phyloP scores from a whole-genome alignment of 176 grass and related monocot species.

The Ampelocalamus luodianensis region DNA sequence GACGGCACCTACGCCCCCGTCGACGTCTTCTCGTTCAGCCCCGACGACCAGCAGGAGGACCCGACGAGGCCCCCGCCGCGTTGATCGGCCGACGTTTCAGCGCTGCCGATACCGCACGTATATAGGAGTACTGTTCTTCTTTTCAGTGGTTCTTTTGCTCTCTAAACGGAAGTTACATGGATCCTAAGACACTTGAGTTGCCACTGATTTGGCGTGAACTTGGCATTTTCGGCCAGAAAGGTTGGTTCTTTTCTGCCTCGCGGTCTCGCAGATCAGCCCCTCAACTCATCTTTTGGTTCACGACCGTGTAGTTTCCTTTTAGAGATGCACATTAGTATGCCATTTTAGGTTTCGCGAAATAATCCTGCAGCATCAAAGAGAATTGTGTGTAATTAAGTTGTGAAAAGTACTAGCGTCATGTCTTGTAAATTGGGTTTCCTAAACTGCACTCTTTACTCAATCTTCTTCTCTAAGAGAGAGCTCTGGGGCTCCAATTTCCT shows the following conservation, averaged over 20 bases:
- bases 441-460: not conserved
- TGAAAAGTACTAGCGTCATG: not conserved
- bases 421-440: not conserved
- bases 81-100: not conserved
- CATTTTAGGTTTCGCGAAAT: not conserved
- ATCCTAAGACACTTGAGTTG: not conserved
- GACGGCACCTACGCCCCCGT: constrained; percentile 55
- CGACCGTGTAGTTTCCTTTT: not conserved
- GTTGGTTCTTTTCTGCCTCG: not conserved
- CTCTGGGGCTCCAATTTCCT: not conserved
- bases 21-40: constrained; percentile 57
- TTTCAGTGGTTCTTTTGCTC: not conserved
- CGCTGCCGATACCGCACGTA: not conserved
- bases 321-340: not conserved
- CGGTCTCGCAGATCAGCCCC: not conserved
- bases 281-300: not conserved
- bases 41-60: constrained; percentile 50
- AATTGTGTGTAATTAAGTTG: not conserved
- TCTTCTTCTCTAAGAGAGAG: not conserved
- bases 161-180: not conserved
- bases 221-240: not conserved
- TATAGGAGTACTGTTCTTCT: not conserved
- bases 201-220: not conserved
- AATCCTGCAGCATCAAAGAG: not conserved
- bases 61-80: constrained; percentile 41